Evolutionary conservation across 768 basidiomycete genomes (phyloP), one percentile per base, ranked within the genome.

Genomic region (Leccinellum luteum): DNA sequence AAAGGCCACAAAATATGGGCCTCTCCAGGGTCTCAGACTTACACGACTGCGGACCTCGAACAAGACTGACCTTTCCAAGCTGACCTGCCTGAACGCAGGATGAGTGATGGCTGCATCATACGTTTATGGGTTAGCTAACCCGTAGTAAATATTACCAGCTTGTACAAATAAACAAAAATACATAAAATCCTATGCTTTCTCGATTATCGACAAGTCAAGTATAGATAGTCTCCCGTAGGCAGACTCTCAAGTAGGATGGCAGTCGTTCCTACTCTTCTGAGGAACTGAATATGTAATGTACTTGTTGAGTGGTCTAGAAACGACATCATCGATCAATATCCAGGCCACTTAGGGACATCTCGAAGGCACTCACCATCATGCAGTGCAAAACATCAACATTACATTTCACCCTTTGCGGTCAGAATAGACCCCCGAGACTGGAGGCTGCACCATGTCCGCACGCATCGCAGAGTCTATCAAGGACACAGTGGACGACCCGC

Each of bases 1-100:
- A 75, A 98, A 98, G 19, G 94, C 84, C 51, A 94, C 89, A 66
- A 98, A 98, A 74, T 86, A 97, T 13, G 96, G 96, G 5, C 95
- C 96, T 98, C 49, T 4, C 6, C 6, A 31, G 19, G 13, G 14
- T 25, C 28, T 54, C 14, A 51, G 25, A 23, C 9, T 19, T 19
- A 43, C 27, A 10, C 10, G 12, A 17, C 14, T 13, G 4, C 4
- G 0, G 4, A 19, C 3, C 7, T 10, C 32, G 2, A 19, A 50
- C 6, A 14, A 48, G 14, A 57, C 75, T 35, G 53, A 86, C 90
- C 90, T 75, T 92, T 92, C 90, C 90, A 92, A 47, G 89, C 89
- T n/a, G 90, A 90, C 57, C 90, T 83, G 53, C 84, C 86, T 6
- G 84, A 85, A 57, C 81, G 77, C 51, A 87, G 68, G 56, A 80